Percentiles rank a stretch among this genome's conserved stretches.
These are phyloP conservation scores for Ustilago curta DNA, from an alignment of 1,284 basidiomycete species.

Conservation along the genomic window DNA sequence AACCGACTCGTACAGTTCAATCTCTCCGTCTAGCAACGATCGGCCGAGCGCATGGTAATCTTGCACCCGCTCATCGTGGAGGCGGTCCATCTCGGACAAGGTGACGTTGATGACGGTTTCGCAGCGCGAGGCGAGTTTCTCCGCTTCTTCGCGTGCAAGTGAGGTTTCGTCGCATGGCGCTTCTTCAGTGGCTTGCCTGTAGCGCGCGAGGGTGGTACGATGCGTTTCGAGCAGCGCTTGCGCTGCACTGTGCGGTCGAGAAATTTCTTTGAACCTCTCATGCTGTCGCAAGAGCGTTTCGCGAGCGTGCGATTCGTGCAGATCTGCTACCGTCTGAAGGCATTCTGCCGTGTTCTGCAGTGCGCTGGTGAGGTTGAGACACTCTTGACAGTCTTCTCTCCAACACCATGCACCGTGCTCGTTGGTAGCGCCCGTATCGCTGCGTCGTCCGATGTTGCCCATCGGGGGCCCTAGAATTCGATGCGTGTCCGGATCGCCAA, in stretches of 20 bases:
- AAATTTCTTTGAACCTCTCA: slow-evolving; percentile 79
- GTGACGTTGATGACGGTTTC: slow-evolving; percentile 88
- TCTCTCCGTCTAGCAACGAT: slow-evolving; percentile 50
- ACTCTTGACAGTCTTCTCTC: slow-evolving; percentile 81
- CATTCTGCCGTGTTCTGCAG: slow-evolving; percentile 82
- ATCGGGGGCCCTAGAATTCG: slow-evolving; percentile 69
- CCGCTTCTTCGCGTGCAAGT: slow-evolving; percentile 21
- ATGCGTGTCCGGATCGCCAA: slow-evolving; percentile 76
- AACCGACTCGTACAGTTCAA: slow-evolving; percentile 51
- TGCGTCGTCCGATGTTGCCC: slow-evolving; percentile 72
- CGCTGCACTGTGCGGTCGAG: slow-evolving; percentile 79
- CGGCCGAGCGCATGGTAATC: slow-evolving; percentile 55
- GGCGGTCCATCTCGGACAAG: slow-evolving; percentile 82
- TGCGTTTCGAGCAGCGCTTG: slow-evolving; percentile 77
- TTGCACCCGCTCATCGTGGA: slow-evolving; percentile 55
- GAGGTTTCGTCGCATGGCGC: slow-evolving; percentile 8
- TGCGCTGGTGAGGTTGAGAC: slow-evolving; percentile 80
- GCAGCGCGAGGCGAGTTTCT: slow-evolving; percentile 77
- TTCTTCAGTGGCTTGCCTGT: slow-evolving; percentile 69
- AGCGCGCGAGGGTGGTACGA: slow-evolving; percentile 72
- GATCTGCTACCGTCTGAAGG: slow-evolving; percentile 79
- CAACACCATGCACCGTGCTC: slow-evolving; percentile 85
- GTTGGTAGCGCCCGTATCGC: slow-evolving; percentile 73
- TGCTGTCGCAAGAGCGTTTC: slow-evolving; percentile 79
- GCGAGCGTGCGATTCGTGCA: slow-evolving; percentile 82